These are phyloP conservation scores for Neolentinus lepideus DNA, from an alignment of 1,284 basidiomycete genomes.

Conservation along the genomic window DNA sequence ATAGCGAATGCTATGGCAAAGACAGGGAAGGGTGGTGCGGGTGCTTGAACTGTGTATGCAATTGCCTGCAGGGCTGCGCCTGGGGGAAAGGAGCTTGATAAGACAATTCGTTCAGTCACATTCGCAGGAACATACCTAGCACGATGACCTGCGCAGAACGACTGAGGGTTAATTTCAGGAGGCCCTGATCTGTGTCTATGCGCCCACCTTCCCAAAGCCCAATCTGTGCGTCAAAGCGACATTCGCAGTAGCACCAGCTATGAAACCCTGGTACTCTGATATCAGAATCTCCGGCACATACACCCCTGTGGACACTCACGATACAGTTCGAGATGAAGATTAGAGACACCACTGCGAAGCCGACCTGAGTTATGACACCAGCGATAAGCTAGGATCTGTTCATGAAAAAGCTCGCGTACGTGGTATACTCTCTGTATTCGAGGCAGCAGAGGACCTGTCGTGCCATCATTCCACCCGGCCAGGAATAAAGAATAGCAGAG, in stretches of 20 bases:
- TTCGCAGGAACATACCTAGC: slow-evolving; percentile 11
- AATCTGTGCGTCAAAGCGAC: slow-evolving; percentile 47
- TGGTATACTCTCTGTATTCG: slow-evolving; percentile 47
- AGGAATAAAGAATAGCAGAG: slow-evolving; percentile 32
- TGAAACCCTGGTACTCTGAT: slow-evolving; percentile 35
- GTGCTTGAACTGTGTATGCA: slow-evolving; percentile 47
- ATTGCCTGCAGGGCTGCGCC: slow-evolving; percentile 29
- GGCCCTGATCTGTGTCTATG: not conserved
- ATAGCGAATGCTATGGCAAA: slow-evolving; percentile 51
- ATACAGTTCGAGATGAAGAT: slow-evolving; percentile 39
- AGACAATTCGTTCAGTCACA: not conserved
- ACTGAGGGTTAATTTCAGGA: not conserved
- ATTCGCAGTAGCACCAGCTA: slow-evolving; percentile 44
- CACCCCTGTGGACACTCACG: slow-evolving; percentile 21
- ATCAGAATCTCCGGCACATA: not conserved
- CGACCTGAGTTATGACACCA: slow-evolving; percentile 24
- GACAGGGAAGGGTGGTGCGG: slow-evolving; percentile 56
- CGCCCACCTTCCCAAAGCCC: slow-evolving; percentile 54
- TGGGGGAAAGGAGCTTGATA: slow-evolving; percentile 6
- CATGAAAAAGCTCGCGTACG: slow-evolving; percentile 23
- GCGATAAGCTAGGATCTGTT: not conserved
- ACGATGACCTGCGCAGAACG: slow-evolving; percentile 16
- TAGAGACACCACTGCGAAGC: slow-evolving; percentile 39
- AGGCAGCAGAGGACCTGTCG: slow-evolving; percentile 47
- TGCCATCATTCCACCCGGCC: slow-evolving; percentile 52